These are phyloP conservation scores for Nigrospora osmanthi DNA, from an alignment of 2,329 filamentous ascomycete species.

Conservation along the genomic window DNA sequence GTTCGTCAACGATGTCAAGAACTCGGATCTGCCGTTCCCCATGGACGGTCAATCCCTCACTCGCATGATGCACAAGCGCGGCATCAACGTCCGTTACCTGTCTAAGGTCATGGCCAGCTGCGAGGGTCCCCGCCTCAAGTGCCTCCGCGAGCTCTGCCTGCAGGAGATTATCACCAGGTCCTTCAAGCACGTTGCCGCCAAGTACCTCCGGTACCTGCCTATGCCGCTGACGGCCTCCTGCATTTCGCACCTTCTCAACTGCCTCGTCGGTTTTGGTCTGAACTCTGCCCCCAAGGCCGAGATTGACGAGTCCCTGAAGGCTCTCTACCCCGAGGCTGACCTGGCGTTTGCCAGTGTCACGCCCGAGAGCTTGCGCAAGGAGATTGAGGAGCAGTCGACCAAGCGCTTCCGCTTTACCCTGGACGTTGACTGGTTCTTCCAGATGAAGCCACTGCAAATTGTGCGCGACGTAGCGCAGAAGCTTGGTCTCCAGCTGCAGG, in stretches of 20 bases:
- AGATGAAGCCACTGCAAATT: slow-evolving; percentile 70
- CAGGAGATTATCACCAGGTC: slow-evolving; percentile 94
- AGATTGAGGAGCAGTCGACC: slow-evolving; percentile 63
- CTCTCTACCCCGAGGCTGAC: slow-evolving; percentile 74
- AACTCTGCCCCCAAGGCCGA: slow-evolving; percentile 75
- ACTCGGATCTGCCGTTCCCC: slow-evolving; percentile 91
- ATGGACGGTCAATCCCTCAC: slow-evolving; percentile 96
- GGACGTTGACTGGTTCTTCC: slow-evolving; percentile 56
- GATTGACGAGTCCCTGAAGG: slow-evolving; percentile 64
- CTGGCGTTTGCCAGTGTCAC: slow-evolving; percentile 74
- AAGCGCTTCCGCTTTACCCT: slow-evolving; percentile 73
- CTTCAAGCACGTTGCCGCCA: slow-evolving; percentile 86
- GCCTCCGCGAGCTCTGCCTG: slow-evolving; percentile 66
- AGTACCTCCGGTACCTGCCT: slow-evolving; percentile 72
- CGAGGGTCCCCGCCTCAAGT: slow-evolving; percentile 64
- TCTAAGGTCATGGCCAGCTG: slow-evolving; percentile 71
- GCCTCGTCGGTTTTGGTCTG: slow-evolving; percentile 69
- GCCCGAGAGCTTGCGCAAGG: slow-evolving; percentile 60
- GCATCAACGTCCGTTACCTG: slow-evolving; percentile 95
- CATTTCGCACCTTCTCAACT: slow-evolving; percentile 85
- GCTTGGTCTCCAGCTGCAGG: slow-evolving; percentile 79
- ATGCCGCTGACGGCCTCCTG: slow-evolving; percentile 73
- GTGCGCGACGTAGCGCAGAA: slow-evolving; percentile 85
- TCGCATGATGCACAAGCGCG: slow-evolving; percentile 86
- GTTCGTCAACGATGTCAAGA: slow-evolving; percentile 77